These are phyloP conservation scores for Berberis thunbergii DNA, from an alignment of 164 flowering plant species.

Conservation along the genomic window DNA sequence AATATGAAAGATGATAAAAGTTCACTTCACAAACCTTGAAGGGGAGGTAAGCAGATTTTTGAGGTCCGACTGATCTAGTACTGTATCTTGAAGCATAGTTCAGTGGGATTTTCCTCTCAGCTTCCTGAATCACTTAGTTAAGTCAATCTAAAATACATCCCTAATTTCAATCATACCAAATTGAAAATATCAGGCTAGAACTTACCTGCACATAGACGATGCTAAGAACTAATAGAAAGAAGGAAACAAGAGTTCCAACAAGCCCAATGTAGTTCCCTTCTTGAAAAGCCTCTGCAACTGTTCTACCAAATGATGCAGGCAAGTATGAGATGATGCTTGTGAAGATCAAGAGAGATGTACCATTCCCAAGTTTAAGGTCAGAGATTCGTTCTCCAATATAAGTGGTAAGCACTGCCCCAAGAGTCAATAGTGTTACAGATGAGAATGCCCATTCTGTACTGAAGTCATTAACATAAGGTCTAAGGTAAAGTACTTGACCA, in stretches of 20 bases:
- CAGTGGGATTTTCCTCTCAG: constrained; percentile 96
- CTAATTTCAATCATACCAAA: constrained; percentile 6
- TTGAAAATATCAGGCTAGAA: constrained; percentile 1
- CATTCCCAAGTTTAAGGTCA: constrained; percentile 98
- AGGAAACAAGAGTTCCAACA: constrained; percentile 49
- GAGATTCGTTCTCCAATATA: constrained; percentile 88
- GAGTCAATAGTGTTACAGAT: constrained; percentile 69
- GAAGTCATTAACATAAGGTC: constrained; percentile 95
- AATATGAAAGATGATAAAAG: background rate
- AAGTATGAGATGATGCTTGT: constrained; percentile 95
- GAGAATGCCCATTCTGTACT: constrained; percentile 83
- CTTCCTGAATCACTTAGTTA: constrained; percentile 69
- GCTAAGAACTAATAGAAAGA: constrained; percentile 73
- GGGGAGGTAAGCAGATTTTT: constrained; percentile 93
- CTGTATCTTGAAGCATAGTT: constrained; percentile 92
- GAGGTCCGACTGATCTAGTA: constrained; percentile 67
- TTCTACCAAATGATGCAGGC: constrained; percentile 98
- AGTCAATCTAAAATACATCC: constrained; percentile 10
- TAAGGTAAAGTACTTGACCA: constrained; percentile 90
- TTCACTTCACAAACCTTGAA: constrained; percentile 58
- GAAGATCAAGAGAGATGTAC: constrained; percentile 92
- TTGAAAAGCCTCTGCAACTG: constrained; percentile 73
- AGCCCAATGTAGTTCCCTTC: constrained; percentile 92
- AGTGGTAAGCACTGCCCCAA: constrained; percentile 90
- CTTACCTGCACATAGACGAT: constrained; percentile 98